Evolutionary conservation across 768 basidiomycete species (phyloP), one percentile per base, ranked within the genome.

Genomic region (Auricularia heimuer): DNA sequence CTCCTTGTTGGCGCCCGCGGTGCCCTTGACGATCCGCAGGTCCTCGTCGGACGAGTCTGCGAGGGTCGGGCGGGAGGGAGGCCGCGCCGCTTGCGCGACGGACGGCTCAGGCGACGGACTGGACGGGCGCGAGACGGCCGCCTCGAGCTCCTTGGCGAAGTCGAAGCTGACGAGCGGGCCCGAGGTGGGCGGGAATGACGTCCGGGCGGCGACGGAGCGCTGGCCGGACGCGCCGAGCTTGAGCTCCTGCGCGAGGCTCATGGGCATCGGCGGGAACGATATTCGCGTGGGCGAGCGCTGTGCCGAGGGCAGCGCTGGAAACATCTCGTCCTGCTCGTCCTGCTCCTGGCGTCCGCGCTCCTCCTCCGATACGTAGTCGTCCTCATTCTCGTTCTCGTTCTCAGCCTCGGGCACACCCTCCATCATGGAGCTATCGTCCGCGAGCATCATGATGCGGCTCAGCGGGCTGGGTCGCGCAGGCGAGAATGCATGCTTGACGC

Each of bases 391-490:
- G 56, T 60, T 6, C 24, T 34, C 56, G 24, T 60, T 29, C 56
- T 60, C 56, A 1, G 21, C 29, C 11, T 60, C 56, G 4, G 12
- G 24, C 3, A 29, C 14, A 7, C 24, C 56, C 3, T 51, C 18
- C 14, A 51, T 51, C 14, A 51, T 21, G 1, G 47, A 51, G 24
- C 56, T 60, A 3, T 60, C 56, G 67, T 86, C 77, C 3, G 79
- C 81, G 54, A 92, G 78, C 85, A 86, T 83, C 29, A 92, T 79
- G 63, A 92, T 90, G 11, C 90, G 82, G 66, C 88, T 90, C 37
- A 93, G 79, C 2, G 90, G 90, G 67, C 89, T 91, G 0, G 91
- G 90, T 72, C 85, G 87, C 2, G 79, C 86, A 35, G 90, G 90
- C 0, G 91, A 92, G 67, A 92, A 93, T 0, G 90, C 89, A 67